Base-by-base conservation (phyloP, 2,329 filamentous ascomycete genomes). In the Cercospora citrullina region DNA sequence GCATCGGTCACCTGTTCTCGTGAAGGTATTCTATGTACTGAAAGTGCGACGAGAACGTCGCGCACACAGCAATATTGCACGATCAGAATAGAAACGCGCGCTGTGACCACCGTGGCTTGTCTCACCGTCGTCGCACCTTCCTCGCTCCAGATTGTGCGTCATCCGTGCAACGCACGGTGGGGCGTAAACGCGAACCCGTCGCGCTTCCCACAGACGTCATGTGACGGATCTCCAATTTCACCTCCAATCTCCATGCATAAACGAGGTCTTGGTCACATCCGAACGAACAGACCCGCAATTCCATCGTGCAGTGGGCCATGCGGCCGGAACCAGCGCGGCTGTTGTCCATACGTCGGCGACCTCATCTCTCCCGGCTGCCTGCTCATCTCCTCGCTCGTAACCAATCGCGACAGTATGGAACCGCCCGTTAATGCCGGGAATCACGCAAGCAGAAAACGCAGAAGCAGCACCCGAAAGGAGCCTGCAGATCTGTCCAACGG, bases 261-360 rank as follows among this genome's bases (percentile, higher is more conserved):
- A 61, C 45, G 45, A 51, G 45, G 3, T 14, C 42, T 18, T 48
- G 36, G 36, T 42, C 36, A 21, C 42, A 48, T 48, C 42, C 10
- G 42, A 48, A 18, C 39, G 31, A 61, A 39, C 33, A 26, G 59
- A 61, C 36, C 59, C 59, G 36, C 59, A 61, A 45, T 61, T 36
- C 26, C 31, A 39, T 39, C 59, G 59, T 61, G 59, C 59, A 61
- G 33, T 42, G 14, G n/a, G 18, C 59, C 59, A 61, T 23, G 18
- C n/a, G 36, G 16, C 36, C 33, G 59, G 57, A 59, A 59, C 30
- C 26, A 33, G 30, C 57, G 30, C 26, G 18, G 59, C 59, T 39
- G 59, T 61, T 61, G 59, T 18, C 23, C 42, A 23, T 48, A 18
- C n/a, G n/a, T 23, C 42, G 42, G 42, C 42, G 42, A 45, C 18